Base-by-base conservation (phyloP, 163 green algal genomes). In the Scenedesmus sp. region DNA sequence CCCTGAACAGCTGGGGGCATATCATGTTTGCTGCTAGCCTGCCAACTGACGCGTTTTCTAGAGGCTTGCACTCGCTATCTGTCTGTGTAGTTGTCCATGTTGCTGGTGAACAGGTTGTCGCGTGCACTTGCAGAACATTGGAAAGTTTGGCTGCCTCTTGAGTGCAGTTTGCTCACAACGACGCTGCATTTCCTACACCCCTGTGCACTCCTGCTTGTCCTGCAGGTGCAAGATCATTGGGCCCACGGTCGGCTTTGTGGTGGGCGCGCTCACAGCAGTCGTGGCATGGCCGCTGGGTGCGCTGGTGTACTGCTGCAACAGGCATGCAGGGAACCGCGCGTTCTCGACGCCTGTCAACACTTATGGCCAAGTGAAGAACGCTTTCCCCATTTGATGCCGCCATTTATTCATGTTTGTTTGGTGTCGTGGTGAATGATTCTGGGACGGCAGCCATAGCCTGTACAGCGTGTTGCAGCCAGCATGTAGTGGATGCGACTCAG, bases 221-320 rank as follows among this genome's bases (percentile, higher is more conserved):
- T 76, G 65, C 83, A 93, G 91, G 56, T 92, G 88, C 49, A 93
- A 94, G 79, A 26, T 93, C 0, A 12, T 94, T 16, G 91, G 89
- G 3, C 89, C 91, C 12, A 94, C 89, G 0, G 13, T 92, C 13
- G 91, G 91, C 22, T 35, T 93, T 10, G 33, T 86, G 18, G 72
- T 92, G 22, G 87, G 70, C 2, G 56, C 80, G 18, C 24, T 90
- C 51, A 40, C 76, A 0, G 88, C 91, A 22, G 79, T 88, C 0
- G 24, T 94, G 26, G 40, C 51, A 0, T 94, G 88, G 51, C 91
- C 91, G 10, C 3, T 91, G 12, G 88, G 88, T 0, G 84, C 80
- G 2, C 68, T 94, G 13, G 80, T 89, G 0, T 92, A 87, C 78
- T 91, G 83, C 46, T 89, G 83, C 37, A 81, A 22, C 70, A 68